Percentiles rank a stretch among this genome's conserved stretches.
Conservation (phyloP, 441 rosid species). For the Mallotus repandus region DNA sequence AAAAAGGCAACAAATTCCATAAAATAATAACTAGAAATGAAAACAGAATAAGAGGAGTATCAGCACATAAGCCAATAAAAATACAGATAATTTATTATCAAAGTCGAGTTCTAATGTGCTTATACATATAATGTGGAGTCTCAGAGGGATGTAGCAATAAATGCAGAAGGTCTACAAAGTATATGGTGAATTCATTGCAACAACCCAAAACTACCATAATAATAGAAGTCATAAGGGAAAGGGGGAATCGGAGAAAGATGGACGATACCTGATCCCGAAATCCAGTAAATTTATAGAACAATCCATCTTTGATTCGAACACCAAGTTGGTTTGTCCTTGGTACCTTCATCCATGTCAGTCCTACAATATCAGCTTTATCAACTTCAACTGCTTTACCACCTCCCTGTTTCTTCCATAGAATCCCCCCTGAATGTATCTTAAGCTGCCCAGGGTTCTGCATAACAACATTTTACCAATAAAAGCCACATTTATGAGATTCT, state of each 20-base stretch:
- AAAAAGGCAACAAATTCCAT: background rate
- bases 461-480: constrained; percentile 10
- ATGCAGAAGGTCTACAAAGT: background rate
- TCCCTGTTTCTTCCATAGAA: constrained; percentile 93
- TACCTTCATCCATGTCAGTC: constrained; percentile 86
- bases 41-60: background rate
- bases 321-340: constrained; percentile 84
- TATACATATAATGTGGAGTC: background rate
- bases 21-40: background rate
- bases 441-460: constrained; percentile 87
- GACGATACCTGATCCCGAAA: constrained; percentile 75
- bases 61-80: background rate
- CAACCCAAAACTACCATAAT: background rate
- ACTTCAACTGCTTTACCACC: constrained; percentile 98
- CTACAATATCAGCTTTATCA: constrained; percentile 68
- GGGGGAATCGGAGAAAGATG: background rate
- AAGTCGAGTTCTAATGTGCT: background rate
- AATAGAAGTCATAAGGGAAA: background rate
- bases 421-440: constrained; percentile 69
- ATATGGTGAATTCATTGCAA: background rate
- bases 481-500: constrained; percentile 4
- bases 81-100: background rate
- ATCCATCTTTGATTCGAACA: constrained; percentile 69
- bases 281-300: constrained; percentile 80
- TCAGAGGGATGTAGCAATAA: background rate